Base-by-base conservation (phyloP, 306 rosid genomes). In the Gastrolobium villosum region DNA sequence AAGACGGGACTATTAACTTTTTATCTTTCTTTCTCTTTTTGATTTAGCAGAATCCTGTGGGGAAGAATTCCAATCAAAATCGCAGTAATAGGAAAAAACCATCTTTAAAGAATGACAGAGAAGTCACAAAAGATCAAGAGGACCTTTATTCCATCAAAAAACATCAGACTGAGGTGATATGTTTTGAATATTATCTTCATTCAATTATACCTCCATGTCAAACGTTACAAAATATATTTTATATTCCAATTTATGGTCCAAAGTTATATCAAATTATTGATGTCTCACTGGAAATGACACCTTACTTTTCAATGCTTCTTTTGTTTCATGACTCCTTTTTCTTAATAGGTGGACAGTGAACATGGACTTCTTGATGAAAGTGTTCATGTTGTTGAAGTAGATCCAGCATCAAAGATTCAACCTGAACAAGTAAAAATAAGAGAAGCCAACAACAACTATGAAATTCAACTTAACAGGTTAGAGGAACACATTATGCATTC, bases 381-480 rank as follows among this genome's bases (percentile, higher is more conserved):
- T 80, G 79, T 81, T 52, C 83, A 14, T 41, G 77, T 78, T 32
- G 78, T 72, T 77, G 89, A 81, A 86, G 86, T 76, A 69, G 96
- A 89, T 56, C 60, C 77, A 69, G 63, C 66, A 69, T 79, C 87
- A 53, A 90, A 85, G 90, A 73, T 84, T 73, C 91, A 88, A 76
- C 75, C 77, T 72, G 90, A 89, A 83, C 87, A 84, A 35, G 90
- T 75, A 7, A 89, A 90, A 80, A 85, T 87, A 55, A 53, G 88
- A 85, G 94, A 89, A 80, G 90, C 83, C 70, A 94, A 75, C 34
- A 80, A 76, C 87, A 76, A 54, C n/a, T 86, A 88, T 77, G 88
- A 86, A 74, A 80, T 70, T 88, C 92, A 90, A 82, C 82, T 81
- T 80, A 84, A 81, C 81, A 86, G 90, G 97, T 92, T 72, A 76